Evolutionary conservation across 2,329 filamentous ascomycete species (phyloP).

Genomic region (Colletotrichum sp.): DNA sequence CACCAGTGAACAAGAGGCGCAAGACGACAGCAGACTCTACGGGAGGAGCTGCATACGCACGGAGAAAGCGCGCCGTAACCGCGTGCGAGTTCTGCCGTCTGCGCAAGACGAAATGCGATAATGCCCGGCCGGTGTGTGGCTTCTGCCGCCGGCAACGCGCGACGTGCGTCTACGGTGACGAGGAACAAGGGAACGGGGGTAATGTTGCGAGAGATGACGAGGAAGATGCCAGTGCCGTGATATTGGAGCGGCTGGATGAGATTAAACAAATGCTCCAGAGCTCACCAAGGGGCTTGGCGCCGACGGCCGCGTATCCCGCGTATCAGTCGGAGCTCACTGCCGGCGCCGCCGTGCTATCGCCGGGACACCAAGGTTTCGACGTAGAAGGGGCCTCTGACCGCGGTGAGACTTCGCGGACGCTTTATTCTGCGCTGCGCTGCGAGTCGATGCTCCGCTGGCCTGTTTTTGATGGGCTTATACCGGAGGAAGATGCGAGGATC

Average conservation of each 20-base stretch:
- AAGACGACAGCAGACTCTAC: not conserved
- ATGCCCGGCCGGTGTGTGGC: not conserved
- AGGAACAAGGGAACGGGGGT: not conserved
- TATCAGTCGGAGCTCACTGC: not conserved
- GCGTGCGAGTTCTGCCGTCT: constrained; percentile 15
- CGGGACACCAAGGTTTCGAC: not conserved
- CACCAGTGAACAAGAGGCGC: not conserved
- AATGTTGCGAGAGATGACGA: not conserved
- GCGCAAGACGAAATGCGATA: constrained; percentile 5
- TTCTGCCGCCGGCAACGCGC: constrained; percentile 3
- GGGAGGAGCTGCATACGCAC: not conserved
- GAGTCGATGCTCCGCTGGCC: constrained; percentile 21
- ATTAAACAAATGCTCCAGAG: constrained; percentile 1
- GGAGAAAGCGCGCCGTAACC: constrained; percentile 4
- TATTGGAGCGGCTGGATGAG: not conserved
- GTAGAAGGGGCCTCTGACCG: not conserved
- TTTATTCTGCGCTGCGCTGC: not conserved
- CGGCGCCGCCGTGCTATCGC: not conserved
- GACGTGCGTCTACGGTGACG: constrained; percentile 6
- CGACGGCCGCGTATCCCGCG: not conserved
- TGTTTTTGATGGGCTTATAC: not conserved
- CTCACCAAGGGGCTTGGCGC: not conserved
- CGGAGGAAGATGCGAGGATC: not conserved
- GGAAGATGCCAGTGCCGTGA: not conserved
- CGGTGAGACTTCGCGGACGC: not conserved